Conservation (phyloP, 306 rosid species). For the Parietaria judaica region DNA sequence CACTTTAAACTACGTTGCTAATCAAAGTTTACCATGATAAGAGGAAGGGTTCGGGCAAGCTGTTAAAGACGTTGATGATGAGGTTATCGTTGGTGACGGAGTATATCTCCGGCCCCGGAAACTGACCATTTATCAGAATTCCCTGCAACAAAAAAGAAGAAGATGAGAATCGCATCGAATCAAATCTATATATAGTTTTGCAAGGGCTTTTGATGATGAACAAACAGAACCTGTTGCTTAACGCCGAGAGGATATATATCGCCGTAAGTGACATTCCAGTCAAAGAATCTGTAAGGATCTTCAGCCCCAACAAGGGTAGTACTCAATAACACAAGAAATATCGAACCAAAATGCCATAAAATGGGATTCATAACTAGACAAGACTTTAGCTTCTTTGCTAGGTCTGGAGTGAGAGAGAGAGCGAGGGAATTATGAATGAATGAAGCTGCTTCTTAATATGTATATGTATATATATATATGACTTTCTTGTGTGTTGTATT, state of each 20-base stretch:
- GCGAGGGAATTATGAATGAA: not conserved
- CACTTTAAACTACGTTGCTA: too few relatives aligned
- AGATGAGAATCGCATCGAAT: not conserved
- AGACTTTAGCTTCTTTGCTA: too few relatives aligned
- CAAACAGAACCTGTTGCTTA: conserved; percentile 45
- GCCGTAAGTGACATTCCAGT: conserved; percentile 71
- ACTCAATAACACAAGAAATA: conserved; percentile 17
- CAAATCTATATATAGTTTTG: not conserved
- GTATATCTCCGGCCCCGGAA: conserved; percentile 76
- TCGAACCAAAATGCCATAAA: conserved; percentile 18
- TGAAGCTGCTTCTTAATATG: too few relatives aligned
- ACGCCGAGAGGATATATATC: conserved; percentile 68
- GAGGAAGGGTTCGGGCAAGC: conserved; percentile 74
- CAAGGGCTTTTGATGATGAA: not conserved
- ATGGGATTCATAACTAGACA: not conserved
- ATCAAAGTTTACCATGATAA: conserved; percentile 47
- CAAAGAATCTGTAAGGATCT: conserved; percentile 64
- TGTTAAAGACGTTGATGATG: conserved; percentile 67
- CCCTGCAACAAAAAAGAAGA: conserved; percentile 35
- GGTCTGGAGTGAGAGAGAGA: not conserved
- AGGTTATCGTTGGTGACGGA: conserved; percentile 81
- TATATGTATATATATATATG: too few relatives aligned
- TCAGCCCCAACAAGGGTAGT: conserved; percentile 22
- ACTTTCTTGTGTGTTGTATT: not conserved
- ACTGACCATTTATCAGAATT: conserved; percentile 76